A percentile compares a stretch with the other conserved stretches of the same genome.
Evolutionary conservation across 2,329 filamentous ascomycete species (phyloP).

Genomic region (Fusarium dimerum): DNA sequence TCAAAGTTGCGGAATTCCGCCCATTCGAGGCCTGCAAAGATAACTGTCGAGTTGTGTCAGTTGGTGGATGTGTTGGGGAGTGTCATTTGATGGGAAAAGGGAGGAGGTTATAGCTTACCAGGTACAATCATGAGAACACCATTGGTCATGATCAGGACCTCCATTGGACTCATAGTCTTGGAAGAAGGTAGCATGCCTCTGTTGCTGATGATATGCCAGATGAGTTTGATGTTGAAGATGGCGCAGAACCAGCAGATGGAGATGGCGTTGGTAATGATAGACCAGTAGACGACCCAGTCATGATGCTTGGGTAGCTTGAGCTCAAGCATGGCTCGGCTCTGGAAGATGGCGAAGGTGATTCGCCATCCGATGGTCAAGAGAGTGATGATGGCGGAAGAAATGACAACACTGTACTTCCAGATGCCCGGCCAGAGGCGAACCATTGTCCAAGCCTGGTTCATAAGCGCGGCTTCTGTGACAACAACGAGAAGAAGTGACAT

Average conservation of each 20-base stretch:
- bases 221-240: conserved; percentile 54
- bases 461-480: conserved; percentile 48
- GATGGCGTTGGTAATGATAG: conserved; percentile 41
- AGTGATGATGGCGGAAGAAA: conserved; percentile 38
- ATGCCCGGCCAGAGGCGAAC: conserved; percentile 47
- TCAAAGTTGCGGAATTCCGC: conserved; percentile 46
- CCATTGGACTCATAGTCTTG: conserved; percentile 49
- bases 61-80: not conserved
- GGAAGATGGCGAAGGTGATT: conserved; percentile 38
- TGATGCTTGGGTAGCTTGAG: conserved; percentile 22
- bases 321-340: conserved; percentile 34
- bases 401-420: conserved; percentile 34
- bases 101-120: conserved; percentile 37
- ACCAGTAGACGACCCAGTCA: conserved; percentile 42
- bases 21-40: conserved; percentile 53
- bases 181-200: conserved; percentile 47
- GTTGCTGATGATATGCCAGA: conserved; percentile 49
- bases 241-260: conserved; percentile 56
- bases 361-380: conserved; percentile 35
- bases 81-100: not conserved
- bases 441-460: conserved; percentile 55
- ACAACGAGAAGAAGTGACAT: conserved; percentile 47
- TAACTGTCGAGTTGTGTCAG: conserved; percentile 35
- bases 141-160: conserved; percentile 57
- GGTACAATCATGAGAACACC: conserved; percentile 57